phyloP scores from a whole-genome alignment of 192 early-diverging fungal species.

The Obelidium mucronatum region DNA sequence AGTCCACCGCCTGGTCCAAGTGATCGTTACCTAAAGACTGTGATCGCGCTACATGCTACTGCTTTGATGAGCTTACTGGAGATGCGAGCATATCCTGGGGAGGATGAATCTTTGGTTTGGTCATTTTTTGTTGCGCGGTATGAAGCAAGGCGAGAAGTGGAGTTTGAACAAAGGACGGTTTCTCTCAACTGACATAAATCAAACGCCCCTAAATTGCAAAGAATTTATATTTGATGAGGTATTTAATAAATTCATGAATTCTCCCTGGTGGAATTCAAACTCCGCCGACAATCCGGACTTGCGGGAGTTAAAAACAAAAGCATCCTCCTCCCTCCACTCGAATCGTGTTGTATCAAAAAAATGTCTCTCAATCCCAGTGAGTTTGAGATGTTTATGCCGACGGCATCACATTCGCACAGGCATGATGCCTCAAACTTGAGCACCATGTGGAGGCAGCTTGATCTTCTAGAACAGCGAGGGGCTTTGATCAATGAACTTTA shows the following conservation, averaged over 20 bases:
- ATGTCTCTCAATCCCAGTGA: neutral
- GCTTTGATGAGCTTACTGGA: slow-evolving; percentile 33
- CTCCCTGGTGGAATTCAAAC: too few relatives aligned
- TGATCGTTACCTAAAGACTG: slow-evolving; percentile 25
- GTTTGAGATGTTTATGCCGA: neutral
- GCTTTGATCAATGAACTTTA: slow-evolving; percentile 2
- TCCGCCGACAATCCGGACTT: too few relatives aligned
- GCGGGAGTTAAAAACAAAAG: too few relatives aligned
- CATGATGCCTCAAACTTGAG: neutral
- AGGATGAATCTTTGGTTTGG: slow-evolving; percentile 15
- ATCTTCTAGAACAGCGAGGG: neutral
- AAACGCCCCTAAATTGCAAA: too few relatives aligned
- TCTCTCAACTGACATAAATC: too few relatives aligned
- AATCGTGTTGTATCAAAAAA: too few relatives aligned
- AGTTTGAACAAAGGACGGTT: slow-evolving; percentile 9
- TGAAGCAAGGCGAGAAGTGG: slow-evolving; percentile 26
- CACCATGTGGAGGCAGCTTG: slow-evolving; percentile 5
- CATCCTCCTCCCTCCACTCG: too few relatives aligned
- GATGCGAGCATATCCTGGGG: slow-evolving; percentile 25
- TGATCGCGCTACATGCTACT: slow-evolving; percentile 25
- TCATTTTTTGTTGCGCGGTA: slow-evolving; percentile 28
- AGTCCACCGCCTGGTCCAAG: neutral
- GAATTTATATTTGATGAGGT: too few relatives aligned
- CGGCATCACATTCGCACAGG: neutral
- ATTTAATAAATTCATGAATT: too few relatives aligned